phyloP scores from a whole-genome alignment of 371 early-diverging fungal genomes.

The Apophysomyces elegans region DNA sequence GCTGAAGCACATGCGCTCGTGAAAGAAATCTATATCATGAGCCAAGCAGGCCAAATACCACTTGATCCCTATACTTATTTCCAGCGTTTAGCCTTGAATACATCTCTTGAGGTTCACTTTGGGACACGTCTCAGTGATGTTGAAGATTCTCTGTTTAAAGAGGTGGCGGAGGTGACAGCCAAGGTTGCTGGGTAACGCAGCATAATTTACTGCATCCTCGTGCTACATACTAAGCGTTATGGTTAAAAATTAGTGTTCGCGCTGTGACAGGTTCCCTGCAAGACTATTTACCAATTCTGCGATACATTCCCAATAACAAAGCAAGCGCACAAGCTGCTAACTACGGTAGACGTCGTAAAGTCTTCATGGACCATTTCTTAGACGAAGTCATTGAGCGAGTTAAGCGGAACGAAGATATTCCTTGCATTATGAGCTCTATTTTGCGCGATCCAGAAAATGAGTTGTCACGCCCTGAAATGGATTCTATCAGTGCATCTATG shows the following conservation, averaged over 20 bases:
- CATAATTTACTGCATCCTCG: not conserved
- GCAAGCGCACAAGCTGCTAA: not conserved
- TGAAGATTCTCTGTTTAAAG: not conserved
- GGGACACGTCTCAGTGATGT: not conserved
- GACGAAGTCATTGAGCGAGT: conserved; percentile 9
- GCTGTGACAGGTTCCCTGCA: conserved; percentile 5
- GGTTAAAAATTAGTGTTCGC: not conserved
- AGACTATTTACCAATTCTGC: conserved; percentile 1
- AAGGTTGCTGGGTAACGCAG: not conserved
- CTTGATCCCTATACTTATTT: conserved; percentile 4
- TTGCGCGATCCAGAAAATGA: conserved; percentile 3
- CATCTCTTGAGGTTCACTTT: not conserved
- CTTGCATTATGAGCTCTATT: conserved; percentile 6
- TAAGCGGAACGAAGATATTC: not conserved
- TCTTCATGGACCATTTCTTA: conserved; percentile 4
- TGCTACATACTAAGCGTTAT: not conserved
- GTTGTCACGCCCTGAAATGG: conserved; percentile 1
- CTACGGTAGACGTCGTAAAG: not conserved
- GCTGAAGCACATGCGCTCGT: conserved; percentile 6
- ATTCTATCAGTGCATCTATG: conserved; percentile 3
- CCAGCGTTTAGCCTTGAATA: not conserved
- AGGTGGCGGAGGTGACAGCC: not conserved
- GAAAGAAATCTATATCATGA: not conserved
- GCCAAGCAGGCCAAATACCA: not conserved
- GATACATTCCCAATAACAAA: not conserved